A percentile compares a stretch with the other conserved stretches of the same genome.
These are phyloP conservation scores for Tilletia indica DNA, from an alignment of 1,284 basidiomycete genomes.

Conservation along the genomic window DNA sequence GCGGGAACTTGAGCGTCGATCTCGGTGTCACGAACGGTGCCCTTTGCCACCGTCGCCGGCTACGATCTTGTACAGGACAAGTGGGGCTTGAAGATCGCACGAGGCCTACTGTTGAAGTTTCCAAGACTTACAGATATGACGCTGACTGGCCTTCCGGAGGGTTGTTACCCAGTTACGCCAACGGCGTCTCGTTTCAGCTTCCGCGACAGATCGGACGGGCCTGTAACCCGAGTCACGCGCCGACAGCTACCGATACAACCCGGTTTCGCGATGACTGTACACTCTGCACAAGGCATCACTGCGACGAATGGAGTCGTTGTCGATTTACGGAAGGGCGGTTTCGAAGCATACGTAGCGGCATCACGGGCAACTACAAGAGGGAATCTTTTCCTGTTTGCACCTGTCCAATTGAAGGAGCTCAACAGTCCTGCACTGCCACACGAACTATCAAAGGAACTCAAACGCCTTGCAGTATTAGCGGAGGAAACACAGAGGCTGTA, in stretches of 20 bases:
- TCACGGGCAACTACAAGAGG: neutral
- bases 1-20: neutral
- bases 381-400: neutral
- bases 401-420: too few relatives aligned
- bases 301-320: neutral
- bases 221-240: neutral
- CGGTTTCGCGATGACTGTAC: neutral
- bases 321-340: neutral
- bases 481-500: too few relatives aligned
- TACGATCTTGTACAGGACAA: neutral
- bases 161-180: neutral
- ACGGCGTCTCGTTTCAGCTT: neutral
- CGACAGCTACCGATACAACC: neutral
- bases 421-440: too few relatives aligned
- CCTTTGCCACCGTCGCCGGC: neutral
- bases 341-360: neutral
- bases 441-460: too few relatives aligned
- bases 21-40: slow-evolving; percentile 1
- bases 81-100: neutral
- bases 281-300: neutral
- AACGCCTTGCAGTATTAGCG: too few relatives aligned
- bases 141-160: neutral
- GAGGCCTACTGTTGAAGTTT: neutral
- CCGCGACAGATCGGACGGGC: neutral
- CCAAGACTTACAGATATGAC: neutral